A percentile compares a stretch with the other conserved stretches of the same genome.
Conservation (phyloP, 2,329 filamentous ascomycete species). For the Ceratocystis harringtonii region DNA sequence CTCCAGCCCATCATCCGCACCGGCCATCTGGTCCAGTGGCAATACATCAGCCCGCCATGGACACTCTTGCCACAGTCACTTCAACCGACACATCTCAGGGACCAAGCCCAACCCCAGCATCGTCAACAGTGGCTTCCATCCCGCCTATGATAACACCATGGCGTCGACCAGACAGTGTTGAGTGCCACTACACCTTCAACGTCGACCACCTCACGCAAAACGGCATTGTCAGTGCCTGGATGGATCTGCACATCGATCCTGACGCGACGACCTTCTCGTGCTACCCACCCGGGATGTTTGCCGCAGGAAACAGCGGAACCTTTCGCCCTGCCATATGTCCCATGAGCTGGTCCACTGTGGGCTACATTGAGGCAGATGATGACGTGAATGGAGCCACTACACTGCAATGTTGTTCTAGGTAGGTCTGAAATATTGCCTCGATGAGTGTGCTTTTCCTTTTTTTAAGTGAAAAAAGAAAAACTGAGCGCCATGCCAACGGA, state of each 20-base stretch:
- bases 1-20: background rate
- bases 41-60: background rate
- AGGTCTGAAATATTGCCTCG: conserved; percentile 19
- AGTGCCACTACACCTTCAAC: conserved; percentile 29
- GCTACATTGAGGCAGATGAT: conserved; percentile 22
- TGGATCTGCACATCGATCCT: conserved; percentile 26
- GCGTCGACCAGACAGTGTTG: conserved; percentile 23
- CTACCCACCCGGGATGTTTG: conserved; percentile 30
- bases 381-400: conserved; percentile 25
- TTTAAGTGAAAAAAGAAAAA: too few relatives aligned
- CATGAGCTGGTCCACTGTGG: conserved; percentile 28
- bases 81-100: background rate
- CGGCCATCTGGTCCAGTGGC: background rate
- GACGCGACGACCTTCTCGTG: conserved; percentile 28
- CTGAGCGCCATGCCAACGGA: too few relatives aligned
- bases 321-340: conserved; percentile 30
- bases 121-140: conserved; percentile 16
- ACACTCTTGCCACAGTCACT: conserved; percentile 6
- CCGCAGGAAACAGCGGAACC: conserved; percentile 25
- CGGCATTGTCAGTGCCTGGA: conserved; percentile 24
- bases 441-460: too few relatives aligned
- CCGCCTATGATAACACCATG: conserved; percentile 29
- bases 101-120: background rate
- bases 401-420: conserved; percentile 30
- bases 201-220: conserved; percentile 21